Evolutionary conservation across 345 rosid species (phyloP), one percentile per base, ranked within the genome.

Genomic region (Aegle marmelos): DNA sequence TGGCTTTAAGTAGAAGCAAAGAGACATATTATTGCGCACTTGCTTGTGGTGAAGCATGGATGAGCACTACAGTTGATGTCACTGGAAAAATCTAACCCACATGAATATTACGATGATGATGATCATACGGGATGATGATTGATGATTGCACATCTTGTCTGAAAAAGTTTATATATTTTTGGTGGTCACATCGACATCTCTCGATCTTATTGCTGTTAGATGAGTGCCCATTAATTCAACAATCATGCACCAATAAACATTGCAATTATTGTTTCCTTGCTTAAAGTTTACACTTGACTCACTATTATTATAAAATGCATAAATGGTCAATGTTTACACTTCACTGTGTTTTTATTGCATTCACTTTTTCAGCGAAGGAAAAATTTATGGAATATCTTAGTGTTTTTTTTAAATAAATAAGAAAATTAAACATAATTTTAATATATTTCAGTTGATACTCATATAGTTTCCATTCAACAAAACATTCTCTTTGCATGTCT

Each of bases 1-100:
- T 81, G 79, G 87, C 86, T 85, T 87, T 79, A 68, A 79, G 37
- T 30, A 6, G 69, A 83, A 84, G 85, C 85, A 81, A 84, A 34
- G 9, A 5, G 1, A 31, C 31, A 31, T 37, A 82, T 86, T 57
- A 79, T 82, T 80, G 70, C 22, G 53, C 61, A 66, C 6, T 82
- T 80, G 70, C 22, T 41, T 66, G 73, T 9, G 82, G 63, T 24
- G 68, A 36, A 73, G 6, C n/a, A 3, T 24, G 30, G 17, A 31
- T 33, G 19, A 68, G 62, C 50, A 45, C 50, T 45, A 0, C 50
- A 19, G 67, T 53, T 17, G 61, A 33, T 75, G 76, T 25, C 39
- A 25, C 56, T 17, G 5, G 25, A 59, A 3, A 2, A 33, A 72
- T 36, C 56, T 27, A 37, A 74, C 48, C 63, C 59, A n/a, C 17